Evolutionary conservation across 2,329 filamentous ascomycete species (phyloP).

Genomic region (Colletotrichum acutatum): DNA sequence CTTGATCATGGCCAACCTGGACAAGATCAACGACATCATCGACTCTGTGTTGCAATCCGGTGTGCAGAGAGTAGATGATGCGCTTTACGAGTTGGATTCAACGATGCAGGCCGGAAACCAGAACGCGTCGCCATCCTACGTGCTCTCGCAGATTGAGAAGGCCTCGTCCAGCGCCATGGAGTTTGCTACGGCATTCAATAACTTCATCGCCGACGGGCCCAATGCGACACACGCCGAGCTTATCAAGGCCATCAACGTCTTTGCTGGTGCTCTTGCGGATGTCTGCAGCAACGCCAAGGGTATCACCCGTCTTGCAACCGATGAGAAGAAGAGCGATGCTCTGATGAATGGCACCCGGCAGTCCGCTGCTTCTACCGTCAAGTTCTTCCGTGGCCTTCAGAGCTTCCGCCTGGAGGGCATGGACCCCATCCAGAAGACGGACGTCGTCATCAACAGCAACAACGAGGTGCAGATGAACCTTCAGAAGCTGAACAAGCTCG

Average conservation of each 20-base stretch:
- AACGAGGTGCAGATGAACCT: slow-evolving; percentile 95
- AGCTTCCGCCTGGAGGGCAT: slow-evolving; percentile 94
- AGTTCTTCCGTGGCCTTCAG: slow-evolving; percentile 94
- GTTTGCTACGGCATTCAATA: slow-evolving; percentile 98
- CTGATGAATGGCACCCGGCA: slow-evolving; percentile 85
- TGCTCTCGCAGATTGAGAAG: slow-evolving; percentile 97
- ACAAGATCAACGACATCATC: slow-evolving; percentile 97
- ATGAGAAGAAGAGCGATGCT: slow-evolving; percentile 93
- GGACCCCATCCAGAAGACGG: slow-evolving; percentile 91
- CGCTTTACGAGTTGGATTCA: slow-evolving; percentile 95
- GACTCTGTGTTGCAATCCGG: slow-evolving; percentile 95
- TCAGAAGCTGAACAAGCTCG: slow-evolving; percentile 92
- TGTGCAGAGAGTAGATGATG: slow-evolving; percentile 93
- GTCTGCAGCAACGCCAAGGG: slow-evolving; percentile 98
- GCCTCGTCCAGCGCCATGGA: slow-evolving; percentile 94
- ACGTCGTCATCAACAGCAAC: slow-evolving; percentile 97
- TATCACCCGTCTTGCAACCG: slow-evolving; percentile 89
- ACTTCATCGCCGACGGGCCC: slow-evolving; percentile 96
- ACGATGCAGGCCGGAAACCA: slow-evolving; percentile 99
- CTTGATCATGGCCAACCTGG: slow-evolving; percentile 84
- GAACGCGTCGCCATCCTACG: slow-evolving; percentile 93
- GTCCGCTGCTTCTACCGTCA: slow-evolving; percentile 87
- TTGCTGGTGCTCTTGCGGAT: slow-evolving; percentile 90
- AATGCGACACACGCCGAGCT: slow-evolving; percentile 90
- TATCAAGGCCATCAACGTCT: slow-evolving; percentile 91